Evolutionary conservation across 2,329 filamentous ascomycete genomes (phyloP), one percentile per base, ranked within the genome.

Genomic region (Colletotrichum sp.): DNA sequence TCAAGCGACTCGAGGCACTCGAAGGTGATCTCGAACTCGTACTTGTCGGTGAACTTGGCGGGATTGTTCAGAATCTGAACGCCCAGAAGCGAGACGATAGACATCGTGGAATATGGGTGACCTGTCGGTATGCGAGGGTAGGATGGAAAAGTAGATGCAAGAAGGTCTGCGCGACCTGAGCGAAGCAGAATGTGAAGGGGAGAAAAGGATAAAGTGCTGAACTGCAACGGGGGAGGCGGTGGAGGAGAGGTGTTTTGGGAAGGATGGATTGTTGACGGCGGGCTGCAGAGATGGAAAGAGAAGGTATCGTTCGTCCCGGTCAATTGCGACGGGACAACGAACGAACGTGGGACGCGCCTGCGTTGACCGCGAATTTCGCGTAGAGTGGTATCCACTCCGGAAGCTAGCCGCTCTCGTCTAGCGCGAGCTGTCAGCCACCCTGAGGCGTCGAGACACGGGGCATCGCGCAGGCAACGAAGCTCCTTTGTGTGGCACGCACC

Each of bases 11-110:
- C 97, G 28, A 99, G 92, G 83, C 97, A 99, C 87, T 99, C 97
- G 78, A 99, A 99, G 21, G 97, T 99, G 85, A 99, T 99, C 87
- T 99, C 96, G 81, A 99, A 98, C 85, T 97, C 93, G 85, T 99
- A 99, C 71, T 95, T 93, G 84, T 96, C 95, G 81, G 93, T 94
- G 88, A 99, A 99, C 81, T 94, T 93, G 82, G 97, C 96, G 82
- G 97, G 97, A 89, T 99, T 99, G 92, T 99, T 99, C 85, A 96
- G 90, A 81, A 99, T 95, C 86, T 97, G 95, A 82, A 99, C 97
- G 83, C 96, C 96, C 80, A 99, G 92, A 76, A 99, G 93, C 80
- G 96, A 98, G 79, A 99, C 96, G 83, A 98, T 95, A 84, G 97
- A 98, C 97, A 98, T 98, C 79, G 70, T 82, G 81, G 75, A 72